phyloP scores from a whole-genome alignment of 2,329 filamentous ascomycete genomes.

The Pseudogymnoascus sp. region DNA sequence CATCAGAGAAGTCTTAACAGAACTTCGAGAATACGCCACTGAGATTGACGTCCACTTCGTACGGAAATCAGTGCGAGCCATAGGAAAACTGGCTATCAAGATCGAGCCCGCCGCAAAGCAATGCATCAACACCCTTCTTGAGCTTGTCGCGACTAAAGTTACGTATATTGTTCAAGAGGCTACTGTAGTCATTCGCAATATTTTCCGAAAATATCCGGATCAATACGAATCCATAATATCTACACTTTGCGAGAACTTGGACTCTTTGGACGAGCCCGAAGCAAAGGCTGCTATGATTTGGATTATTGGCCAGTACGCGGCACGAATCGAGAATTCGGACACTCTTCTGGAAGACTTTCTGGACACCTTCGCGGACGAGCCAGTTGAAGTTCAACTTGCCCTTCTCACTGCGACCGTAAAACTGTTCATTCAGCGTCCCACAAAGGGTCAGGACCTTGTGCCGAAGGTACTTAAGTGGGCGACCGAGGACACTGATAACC shows the following conservation, averaged over 20 bases:
- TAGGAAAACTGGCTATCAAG: constrained; percentile 97
- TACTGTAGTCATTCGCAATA: constrained; percentile 96
- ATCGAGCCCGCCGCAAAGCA: constrained; percentile 87
- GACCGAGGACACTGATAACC: constrained; percentile 98
- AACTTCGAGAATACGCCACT: constrained; percentile 91
- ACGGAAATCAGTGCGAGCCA: constrained; percentile 91
- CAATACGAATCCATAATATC: constrained; percentile 98
- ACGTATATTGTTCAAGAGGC: constrained; percentile 99
- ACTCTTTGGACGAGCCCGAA: constrained; percentile 93
- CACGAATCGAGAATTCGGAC: constrained; percentile 94
- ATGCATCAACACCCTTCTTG: constrained; percentile 87
- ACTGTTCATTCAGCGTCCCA: constrained; percentile 92
- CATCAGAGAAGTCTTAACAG: constrained; percentile 89
- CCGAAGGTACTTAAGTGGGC: constrained; percentile 97
- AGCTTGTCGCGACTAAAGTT: constrained; percentile 94
- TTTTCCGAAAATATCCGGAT: constrained; percentile 98
- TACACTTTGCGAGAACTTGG: constrained; percentile 89
- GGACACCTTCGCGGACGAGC: constrained; percentile 87
- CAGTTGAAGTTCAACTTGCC: constrained; percentile 90
- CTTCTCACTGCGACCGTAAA: constrained; percentile 95
- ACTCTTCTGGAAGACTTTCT: constrained; percentile 90
- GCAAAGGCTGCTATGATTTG: constrained; percentile 98
- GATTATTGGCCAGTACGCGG: constrained; percentile 98
- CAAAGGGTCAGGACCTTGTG: constrained; percentile 86
- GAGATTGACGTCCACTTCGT: constrained; percentile 99